Conservation (phyloP, 192 early-diverging fungal species). For the Coemansia sp. region DNA sequence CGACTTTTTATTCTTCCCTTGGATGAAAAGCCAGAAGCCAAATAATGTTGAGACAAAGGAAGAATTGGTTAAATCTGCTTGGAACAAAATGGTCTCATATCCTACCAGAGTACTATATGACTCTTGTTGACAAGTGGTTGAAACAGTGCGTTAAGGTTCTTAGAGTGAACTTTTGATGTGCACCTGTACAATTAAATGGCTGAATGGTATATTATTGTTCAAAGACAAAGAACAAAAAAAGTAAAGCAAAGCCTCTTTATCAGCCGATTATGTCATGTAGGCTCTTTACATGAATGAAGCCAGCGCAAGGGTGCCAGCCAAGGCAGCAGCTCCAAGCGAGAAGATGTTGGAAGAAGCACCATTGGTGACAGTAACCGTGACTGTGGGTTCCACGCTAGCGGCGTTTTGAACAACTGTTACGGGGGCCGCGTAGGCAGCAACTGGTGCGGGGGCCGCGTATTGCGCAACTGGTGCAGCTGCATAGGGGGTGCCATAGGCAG, state of each 20-base stretch:
- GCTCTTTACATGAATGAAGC: not conserved
- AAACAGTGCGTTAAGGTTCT: no score
- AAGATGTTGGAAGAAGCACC: slow-evolving; percentile 43
- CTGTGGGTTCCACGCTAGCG: slow-evolving; percentile 33
- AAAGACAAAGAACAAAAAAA: not conserved
- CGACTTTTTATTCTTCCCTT: no score
- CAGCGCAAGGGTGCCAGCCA: slow-evolving; percentile 18
- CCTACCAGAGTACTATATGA: no score
- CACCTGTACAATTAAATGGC: not conserved
- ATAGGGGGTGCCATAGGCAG: not conserved
- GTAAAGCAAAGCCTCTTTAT: not conserved
- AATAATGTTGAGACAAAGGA: no score
- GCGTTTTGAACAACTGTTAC: slow-evolving; percentile 51
- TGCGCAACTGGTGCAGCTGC: not conserved
- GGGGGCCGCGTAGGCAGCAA: slow-evolving; percentile 17
- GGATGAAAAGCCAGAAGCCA: no score
- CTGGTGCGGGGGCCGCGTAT: slow-evolving; percentile 19
- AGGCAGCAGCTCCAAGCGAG: slow-evolving; percentile 31
- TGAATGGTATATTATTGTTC: not conserved
- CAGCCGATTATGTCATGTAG: not conserved
- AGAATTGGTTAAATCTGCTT: no score
- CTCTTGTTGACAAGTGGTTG: no score
- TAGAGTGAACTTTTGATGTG: no score
- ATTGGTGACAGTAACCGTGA: slow-evolving; percentile 41
- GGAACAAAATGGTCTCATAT: no score